Evolutionary conservation across 208 protist species (phyloP).

Genomic region (Trypanosoma cruzi): DNA sequence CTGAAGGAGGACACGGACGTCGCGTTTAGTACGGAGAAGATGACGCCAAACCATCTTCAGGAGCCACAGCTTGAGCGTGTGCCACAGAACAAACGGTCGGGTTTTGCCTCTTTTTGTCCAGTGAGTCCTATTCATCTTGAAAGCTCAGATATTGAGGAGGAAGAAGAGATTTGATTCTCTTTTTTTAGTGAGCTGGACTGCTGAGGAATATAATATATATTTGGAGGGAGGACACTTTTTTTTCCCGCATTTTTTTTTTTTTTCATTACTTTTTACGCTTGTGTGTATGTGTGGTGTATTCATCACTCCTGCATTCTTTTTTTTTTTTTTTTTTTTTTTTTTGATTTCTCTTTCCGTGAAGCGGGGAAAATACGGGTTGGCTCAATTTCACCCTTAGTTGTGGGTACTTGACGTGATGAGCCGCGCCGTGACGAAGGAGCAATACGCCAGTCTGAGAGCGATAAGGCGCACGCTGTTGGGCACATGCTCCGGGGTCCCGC

Average conservation of each 20-base stretch:
- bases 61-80: constrained; percentile 65
- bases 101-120: constrained; percentile 40
- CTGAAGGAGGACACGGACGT: constrained; percentile 48
- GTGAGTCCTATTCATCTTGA: constrained; percentile 76
- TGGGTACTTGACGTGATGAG: constrained; percentile 5
- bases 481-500: constrained; percentile 6
- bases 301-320: not conserved
- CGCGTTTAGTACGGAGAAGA: constrained; percentile 43
- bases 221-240: no score
- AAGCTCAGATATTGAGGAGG: constrained; percentile 24
- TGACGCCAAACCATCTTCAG: constrained; percentile 1
- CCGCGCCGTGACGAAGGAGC: constrained; percentile 17
- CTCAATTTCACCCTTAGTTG: not conserved
- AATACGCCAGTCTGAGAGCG: constrained; percentile 21
- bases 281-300: not conserved
- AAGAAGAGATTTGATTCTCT: not conserved
- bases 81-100: constrained; percentile 72
- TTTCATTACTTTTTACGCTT: not conserved
- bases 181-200: not conserved
- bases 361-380: not conserved
- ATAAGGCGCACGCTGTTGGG: constrained; percentile 13
- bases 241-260: not conserved
- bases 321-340: not conserved
- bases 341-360: not conserved
- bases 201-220: not conserved